Conservation (phyloP, 2,329 filamentous ascomycete species). For the Beauveria scarabaeidicola region DNA sequence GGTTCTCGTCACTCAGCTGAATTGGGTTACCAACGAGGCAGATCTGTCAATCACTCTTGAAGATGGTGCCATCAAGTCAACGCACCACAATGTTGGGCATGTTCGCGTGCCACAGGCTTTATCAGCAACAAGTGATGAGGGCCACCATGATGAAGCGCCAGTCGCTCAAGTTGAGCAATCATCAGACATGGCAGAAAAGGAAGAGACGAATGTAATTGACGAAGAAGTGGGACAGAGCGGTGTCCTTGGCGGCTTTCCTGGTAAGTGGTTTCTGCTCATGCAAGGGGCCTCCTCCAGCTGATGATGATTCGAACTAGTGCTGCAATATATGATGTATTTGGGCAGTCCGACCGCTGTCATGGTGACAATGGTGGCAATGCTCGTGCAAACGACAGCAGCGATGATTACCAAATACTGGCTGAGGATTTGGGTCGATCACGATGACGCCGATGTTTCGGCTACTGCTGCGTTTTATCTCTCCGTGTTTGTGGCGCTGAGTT, state of each 20-base stretch:
- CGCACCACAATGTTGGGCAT: conserved; percentile 37
- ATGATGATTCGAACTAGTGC: conserved; percentile 19
- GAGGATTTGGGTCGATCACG: conserved; percentile 45
- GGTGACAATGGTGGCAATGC: conserved; percentile 28
- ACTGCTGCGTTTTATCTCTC: conserved; percentile 40
- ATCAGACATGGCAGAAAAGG: neutral
- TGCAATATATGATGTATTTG: conserved; percentile 44
- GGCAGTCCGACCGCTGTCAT: conserved; percentile 35
- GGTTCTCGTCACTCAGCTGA: conserved; percentile 48
- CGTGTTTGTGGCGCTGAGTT: conserved; percentile 39
- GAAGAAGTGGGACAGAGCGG: conserved; percentile 17
- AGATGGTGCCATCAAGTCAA: conserved; percentile 32
- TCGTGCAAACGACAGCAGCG: conserved; percentile 31
- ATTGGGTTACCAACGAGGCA: conserved; percentile 42
- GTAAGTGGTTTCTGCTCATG: neutral
- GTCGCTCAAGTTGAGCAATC: neutral
- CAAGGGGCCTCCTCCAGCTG: conserved; percentile 12
- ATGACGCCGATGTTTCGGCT: conserved; percentile 31
- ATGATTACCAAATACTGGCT: conserved; percentile 40
- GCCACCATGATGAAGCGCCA: neutral
- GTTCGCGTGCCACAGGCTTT: conserved; percentile 35
- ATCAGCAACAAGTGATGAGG: neutral
- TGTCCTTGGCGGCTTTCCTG: conserved; percentile 21
- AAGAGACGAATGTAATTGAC: neutral
- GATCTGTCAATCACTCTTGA: conserved; percentile 38